Base-by-base conservation (phyloP, 768 basidiomycete species). In the Podaxis rugospora region DNA sequence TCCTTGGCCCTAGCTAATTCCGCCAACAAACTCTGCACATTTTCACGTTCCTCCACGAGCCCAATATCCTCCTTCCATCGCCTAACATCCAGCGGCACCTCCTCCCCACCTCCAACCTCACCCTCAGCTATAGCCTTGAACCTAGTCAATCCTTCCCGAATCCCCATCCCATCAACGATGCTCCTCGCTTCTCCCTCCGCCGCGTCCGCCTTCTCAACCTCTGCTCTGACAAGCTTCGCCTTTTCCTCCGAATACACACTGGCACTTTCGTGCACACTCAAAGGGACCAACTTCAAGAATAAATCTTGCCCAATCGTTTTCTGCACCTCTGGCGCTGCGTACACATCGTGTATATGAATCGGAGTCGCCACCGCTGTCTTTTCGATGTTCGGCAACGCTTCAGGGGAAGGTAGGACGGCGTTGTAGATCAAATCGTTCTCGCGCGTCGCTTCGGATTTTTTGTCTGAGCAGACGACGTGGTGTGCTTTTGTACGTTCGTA, bases 381-480 rank as follows among this genome's bases (percentile, higher is more conserved):
- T 58, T 98, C 97, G 62, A 99, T 85, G 7, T 75, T 69, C 0
- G 95, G 85, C 1, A 98, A 81, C 0, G 90, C 82, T 39, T 95
- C 92, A 1, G 86, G 80, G 7, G 89, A 76, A 5, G 94, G 92
- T 0, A 94, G 74, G 59, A 95, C 82, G 3, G 93, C 93, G 69
- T 98, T 94, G 77, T 99, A 99, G 65, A 99, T 96, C 55, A 99
- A 84, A 69, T 98, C 96, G 72, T 98, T 98, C 75, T 97, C 95
- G 56, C 90, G 87, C 57, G 83, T 81, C 0, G 91, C 91, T 64
- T 93, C 90, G 55, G 73, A 76, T 69, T 85, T 87, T 62, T 83
- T 85, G 65, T 96, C 94, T 0, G 83, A 77, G 66, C 90, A 89
- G 49, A 95, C 76, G 4, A 89, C 83, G 3, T 88, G 77, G 64